Percentiles rank a stretch among this genome's conserved stretches.
phyloP scores from a whole-genome alignment of 306 rosid species.

The Fagus sylvatica region DNA sequence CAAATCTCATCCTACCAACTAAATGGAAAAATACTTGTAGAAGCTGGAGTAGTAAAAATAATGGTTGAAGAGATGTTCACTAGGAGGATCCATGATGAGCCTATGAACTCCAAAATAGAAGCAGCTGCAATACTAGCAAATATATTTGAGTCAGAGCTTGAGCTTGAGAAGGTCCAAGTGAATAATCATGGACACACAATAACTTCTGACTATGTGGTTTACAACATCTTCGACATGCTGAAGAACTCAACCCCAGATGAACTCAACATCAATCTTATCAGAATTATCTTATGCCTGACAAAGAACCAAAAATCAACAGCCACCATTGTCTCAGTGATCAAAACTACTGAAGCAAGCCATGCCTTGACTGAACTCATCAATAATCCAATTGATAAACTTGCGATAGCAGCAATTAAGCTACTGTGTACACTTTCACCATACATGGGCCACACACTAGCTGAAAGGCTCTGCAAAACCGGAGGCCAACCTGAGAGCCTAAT shows the following conservation, averaged over 20 bases:
- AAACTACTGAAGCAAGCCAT: conserved; percentile 41
- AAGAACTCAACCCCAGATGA: conserved; percentile 46
- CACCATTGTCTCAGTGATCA: conserved; percentile 29
- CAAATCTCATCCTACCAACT: conserved; percentile 42
- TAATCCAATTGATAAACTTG: conserved; percentile 33
- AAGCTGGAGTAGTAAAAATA: conserved; percentile 40
- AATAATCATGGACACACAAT: conserved; percentile 37
- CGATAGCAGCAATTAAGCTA: conserved; percentile 31
- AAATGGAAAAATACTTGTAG: conserved; percentile 34
- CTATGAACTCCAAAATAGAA: conserved; percentile 37
- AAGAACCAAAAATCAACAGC: conserved; percentile 31
- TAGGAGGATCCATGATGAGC: conserved; percentile 35
- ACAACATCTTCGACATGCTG: conserved; percentile 41
- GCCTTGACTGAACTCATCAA: conserved; percentile 35
- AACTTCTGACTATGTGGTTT: conserved; percentile 40
- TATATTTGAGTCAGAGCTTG: conserved; percentile 33
- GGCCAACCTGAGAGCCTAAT: conserved; percentile 43
- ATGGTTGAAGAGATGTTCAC: conserved; percentile 53
- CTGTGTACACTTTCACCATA: conserved; percentile 38
- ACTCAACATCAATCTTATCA: conserved; percentile 33
- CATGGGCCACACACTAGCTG: conserved; percentile 35
- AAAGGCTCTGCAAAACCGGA: conserved; percentile 37
- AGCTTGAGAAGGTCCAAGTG: conserved; percentile 36
- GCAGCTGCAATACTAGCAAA: conserved; percentile 52
- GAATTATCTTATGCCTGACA: conserved; percentile 36